Conservation (phyloP, 2,329 filamentous ascomycete genomes). For the Diaporthe helianthi region DNA sequence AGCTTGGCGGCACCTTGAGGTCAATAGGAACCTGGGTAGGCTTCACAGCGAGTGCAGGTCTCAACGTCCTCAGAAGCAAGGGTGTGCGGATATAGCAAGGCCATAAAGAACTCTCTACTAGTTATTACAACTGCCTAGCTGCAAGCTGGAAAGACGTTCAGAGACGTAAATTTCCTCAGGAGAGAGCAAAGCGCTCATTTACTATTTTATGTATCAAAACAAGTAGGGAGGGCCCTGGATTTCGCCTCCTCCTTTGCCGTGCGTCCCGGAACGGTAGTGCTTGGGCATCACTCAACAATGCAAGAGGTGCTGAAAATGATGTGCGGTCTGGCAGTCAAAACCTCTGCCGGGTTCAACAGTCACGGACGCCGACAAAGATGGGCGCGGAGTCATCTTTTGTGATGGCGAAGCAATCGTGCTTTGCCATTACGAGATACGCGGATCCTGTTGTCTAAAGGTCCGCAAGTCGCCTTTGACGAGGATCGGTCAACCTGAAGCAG, state of each 20-base stretch:
- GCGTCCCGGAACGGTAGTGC: background rate
- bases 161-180: no score
- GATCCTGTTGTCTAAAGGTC: slow-evolving; percentile 34
- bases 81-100: slow-evolving; percentile 75
- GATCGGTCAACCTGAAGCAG: slow-evolving; percentile 60
- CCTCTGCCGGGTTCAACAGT: background rate
- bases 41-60: slow-evolving; percentile 76
- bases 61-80: slow-evolving; percentile 89
- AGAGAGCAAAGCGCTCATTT: background rate
- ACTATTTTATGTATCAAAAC: background rate
- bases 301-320: background rate
- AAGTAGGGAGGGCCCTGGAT: background rate
- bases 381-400: background rate
- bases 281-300: no score
- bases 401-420: background rate
- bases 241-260: background rate
- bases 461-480: slow-evolving; percentile 60
- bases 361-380: background rate
- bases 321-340: background rate
- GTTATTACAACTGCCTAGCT: background rate
- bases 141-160: background rate
- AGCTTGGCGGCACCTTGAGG: slow-evolving; percentile 66
- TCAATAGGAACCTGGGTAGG: slow-evolving; percentile 79
- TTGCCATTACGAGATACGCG: background rate
- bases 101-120: background rate